Conservation (phyloP, 768 basidiomycete species). For the Serendipita sp. region DNA sequence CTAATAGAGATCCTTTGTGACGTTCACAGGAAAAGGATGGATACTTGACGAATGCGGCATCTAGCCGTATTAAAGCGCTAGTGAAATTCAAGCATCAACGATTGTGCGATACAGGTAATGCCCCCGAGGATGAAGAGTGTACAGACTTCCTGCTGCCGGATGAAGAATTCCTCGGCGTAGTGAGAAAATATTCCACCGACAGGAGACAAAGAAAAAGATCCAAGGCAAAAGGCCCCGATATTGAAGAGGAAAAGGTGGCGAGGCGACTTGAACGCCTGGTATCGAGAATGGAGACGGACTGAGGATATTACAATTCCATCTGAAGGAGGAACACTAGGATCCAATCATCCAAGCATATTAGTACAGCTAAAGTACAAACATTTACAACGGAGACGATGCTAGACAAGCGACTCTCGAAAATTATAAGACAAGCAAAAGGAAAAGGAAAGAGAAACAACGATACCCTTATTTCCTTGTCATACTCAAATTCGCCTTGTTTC, state of each 20-base stretch:
- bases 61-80: conserved; percentile 72
- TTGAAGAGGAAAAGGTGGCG: conserved; percentile 66
- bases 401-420: too few species aligned
- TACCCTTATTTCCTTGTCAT: not conserved
- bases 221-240: conserved; percentile 73
- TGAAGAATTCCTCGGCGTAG: conserved; percentile 22
- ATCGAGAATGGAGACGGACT: not conserved
- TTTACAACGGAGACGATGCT: too few species aligned
- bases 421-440: too few species aligned
- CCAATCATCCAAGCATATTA: too few species aligned
- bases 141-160: conserved; percentile 37
- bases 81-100: conserved; percentile 70
- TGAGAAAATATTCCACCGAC: conserved; percentile 12
- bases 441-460: not conserved
- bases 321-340: too few species aligned
- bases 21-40: conserved; percentile 59
- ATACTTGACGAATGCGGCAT: conserved; percentile 64
- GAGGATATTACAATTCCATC: not conserved
- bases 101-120: conserved; percentile 51
- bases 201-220: conserved; percentile 39
- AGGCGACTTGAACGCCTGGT: not conserved
- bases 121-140: conserved; percentile 60
- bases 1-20: too few species aligned
- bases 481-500: not conserved
- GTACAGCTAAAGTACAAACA: too few species aligned